Base-by-base conservation (phyloP, 1,284 basidiomycete genomes). In the Naganishia sp. region DNA sequence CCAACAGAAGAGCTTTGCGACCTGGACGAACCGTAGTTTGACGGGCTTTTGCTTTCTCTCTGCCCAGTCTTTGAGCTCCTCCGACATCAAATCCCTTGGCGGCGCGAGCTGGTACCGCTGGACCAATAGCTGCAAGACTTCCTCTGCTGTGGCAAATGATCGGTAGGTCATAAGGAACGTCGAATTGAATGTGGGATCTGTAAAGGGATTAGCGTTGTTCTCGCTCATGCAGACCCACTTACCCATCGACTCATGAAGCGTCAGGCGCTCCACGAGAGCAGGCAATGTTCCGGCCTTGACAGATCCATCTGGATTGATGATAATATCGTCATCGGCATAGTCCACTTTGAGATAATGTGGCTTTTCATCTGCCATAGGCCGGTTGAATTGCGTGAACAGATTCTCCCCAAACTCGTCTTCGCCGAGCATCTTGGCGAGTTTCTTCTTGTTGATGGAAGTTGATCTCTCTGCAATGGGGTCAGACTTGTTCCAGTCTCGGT, bases 131-230 rank as follows among this genome's bases (percentile, higher is more conserved):
- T 92, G 87, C 67, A 98, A 88, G 25, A 99, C 81, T 67, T 93
- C 89, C 65, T 92, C 85, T 21, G 92, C 82, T 1, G 88, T 89
- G 16, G 92, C 93, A 78, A 99, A 99, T 0, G 93, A 95, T 72
- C 94, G 92, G 83, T 94, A 97, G 0, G 96, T 99, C 85, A 97
- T 90, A 69, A 99, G 79, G 85, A 99, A 99, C 1, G 94, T 90
- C 76, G 90, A 89, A 76, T 88, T 90, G 80, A 92, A 99, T 6
- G 86, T 86, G 0, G 86, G 83, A 77, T 94, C 93, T 90, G 73
- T 28, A 64, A 45, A 48, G 52, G 50, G 21, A 31, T 49, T 55
- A 66, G 42, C 36, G 55, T 49, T n/a, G 31, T 16, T 21, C 36
- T 33, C 13, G 31, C 18, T 18, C 28, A 9, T 21, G 11, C 28